Evolutionary conservation across 2,329 filamentous ascomycete genomes (phyloP).

Genomic region (Trichothecium sympodiale): DNA sequence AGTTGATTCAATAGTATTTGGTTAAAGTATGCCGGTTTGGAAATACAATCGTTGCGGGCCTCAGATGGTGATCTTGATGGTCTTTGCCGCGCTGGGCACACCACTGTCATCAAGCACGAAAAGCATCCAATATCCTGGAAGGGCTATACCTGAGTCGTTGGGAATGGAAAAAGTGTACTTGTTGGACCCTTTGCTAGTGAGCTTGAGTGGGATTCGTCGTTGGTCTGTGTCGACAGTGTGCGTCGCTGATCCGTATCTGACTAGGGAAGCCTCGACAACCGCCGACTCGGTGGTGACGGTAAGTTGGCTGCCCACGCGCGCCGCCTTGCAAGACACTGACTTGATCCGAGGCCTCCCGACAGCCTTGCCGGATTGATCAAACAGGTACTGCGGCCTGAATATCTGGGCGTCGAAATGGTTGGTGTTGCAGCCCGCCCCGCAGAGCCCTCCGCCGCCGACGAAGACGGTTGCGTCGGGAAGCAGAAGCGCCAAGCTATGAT

Average conservation of each 20-base stretch:
- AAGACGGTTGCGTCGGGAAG: slow-evolving; percentile 39
- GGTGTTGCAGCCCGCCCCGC: slow-evolving; percentile 19
- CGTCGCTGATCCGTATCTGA: slow-evolving; percentile 38
- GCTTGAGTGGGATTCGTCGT: slow-evolving; percentile 34
- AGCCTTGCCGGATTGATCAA: slow-evolving; percentile 27
- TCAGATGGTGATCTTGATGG: too few species aligned
- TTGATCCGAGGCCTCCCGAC: slow-evolving; percentile 31
- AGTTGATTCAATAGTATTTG: too few species aligned
- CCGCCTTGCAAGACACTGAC: slow-evolving; percentile 13
- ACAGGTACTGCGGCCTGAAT: slow-evolving; percentile 44
- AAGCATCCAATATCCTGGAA: too few species aligned
- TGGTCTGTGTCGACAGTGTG: slow-evolving; percentile 50
- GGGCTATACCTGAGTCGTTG: too few species aligned
- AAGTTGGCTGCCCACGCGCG: slow-evolving; percentile 13
- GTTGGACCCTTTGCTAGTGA: too few species aligned
- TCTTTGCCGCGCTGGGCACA: too few species aligned
- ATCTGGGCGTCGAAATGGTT: slow-evolving; percentile 13
- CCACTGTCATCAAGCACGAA: too few species aligned
- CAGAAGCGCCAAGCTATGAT: slow-evolving; percentile 38
- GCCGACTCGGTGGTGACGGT: slow-evolving; percentile 14
- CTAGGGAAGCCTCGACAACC: slow-evolving; percentile 20
- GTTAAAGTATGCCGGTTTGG: too few species aligned
- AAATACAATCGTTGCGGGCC: too few species aligned
- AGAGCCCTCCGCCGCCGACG: slow-evolving; percentile 36
- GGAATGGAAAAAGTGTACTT: too few species aligned